These are phyloP conservation scores for Exidia glandulosa DNA, from an alignment of 768 basidiomycete genomes.

Conservation along the genomic window DNA sequence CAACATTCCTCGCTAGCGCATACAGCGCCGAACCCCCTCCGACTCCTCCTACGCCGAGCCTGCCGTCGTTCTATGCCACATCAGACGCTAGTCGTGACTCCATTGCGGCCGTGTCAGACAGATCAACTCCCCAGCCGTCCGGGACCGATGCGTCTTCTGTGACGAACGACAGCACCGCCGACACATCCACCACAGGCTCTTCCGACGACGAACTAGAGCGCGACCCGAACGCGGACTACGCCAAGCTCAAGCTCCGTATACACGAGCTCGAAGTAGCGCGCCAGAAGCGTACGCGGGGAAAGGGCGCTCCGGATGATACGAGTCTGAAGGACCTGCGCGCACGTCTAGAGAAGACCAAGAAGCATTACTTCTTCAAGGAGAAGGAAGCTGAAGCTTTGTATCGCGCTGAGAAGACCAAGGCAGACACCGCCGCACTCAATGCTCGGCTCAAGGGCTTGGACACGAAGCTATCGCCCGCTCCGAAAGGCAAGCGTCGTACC, in stretches of 20 bases:
- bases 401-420: conserved; percentile 39
- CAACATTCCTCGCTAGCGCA: background rate
- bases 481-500: background rate
- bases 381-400: conserved; percentile 52
- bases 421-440: conserved; percentile 23
- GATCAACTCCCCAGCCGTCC: background rate
- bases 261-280: conserved; percentile 31
- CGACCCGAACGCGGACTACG: conserved; percentile 54
- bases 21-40: background rate
- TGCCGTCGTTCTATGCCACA: background rate
- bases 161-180: background rate
- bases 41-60: conserved; percentile 2
- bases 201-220: conserved; percentile 22
- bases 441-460: conserved; percentile 13
- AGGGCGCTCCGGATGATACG: conserved; percentile 15
- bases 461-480: background rate
- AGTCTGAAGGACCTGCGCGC: conserved; percentile 30
- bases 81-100: conserved; percentile 1
- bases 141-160: background rate
- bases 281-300: conserved; percentile 8
- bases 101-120: background rate
- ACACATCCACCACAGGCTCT: background rate
- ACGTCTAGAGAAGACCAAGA: conserved; percentile 35
- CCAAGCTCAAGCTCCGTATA: conserved; percentile 47
- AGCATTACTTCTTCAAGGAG: conserved; percentile 62